phyloP scores from a whole-genome alignment of 331 rosid species.

The Malus hybrid region DNA sequence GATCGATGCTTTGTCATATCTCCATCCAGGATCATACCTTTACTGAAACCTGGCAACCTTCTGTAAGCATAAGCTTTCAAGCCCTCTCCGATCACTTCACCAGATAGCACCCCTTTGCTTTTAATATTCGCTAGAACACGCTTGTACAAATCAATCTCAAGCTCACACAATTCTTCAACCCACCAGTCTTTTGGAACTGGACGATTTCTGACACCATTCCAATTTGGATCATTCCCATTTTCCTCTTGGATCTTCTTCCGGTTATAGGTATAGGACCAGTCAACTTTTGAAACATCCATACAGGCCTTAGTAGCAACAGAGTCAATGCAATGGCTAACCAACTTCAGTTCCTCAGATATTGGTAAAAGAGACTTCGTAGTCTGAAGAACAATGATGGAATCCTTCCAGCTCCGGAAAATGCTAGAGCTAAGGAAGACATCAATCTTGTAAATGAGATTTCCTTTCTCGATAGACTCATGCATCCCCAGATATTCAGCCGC shows the following conservation, averaged over 20 bases:
- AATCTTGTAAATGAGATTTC: constrained; percentile 89
- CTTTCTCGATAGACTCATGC: constrained; percentile 84
- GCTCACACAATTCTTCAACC: constrained; percentile 97
- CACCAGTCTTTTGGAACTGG: constrained; percentile 95
- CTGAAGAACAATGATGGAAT: constrained; percentile 93
- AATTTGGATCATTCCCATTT: constrained; percentile 50
- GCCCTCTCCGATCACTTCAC: constrained; percentile 88
- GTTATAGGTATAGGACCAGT: constrained; percentile 92
- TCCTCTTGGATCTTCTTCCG: constrained; percentile 81
- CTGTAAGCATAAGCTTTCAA: constrained; percentile 82
- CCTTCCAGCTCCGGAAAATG: constrained; percentile 96
- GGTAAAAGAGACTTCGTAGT: constrained; percentile 58
- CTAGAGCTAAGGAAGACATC: constrained; percentile 90
- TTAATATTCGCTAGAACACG: constrained; percentile 55
- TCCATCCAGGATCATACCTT: constrained; percentile 57
- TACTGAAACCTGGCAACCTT: constrained; percentile 73
- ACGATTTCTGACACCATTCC: constrained; percentile 54
- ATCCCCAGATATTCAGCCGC: constrained; percentile 95
- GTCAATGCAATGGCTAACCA: constrained; percentile 65
- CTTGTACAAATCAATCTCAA: constrained; percentile 71
- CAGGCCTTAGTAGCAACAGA: constrained; percentile 74
- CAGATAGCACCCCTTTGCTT: constrained; percentile 38
- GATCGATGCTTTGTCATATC: constrained; percentile 44
- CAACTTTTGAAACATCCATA: constrained; percentile 70
- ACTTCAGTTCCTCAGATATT: constrained; percentile 66